Evolutionary conservation across 108 stramenopile species (phyloP).

Genomic region (Aurantiochytrium sp.): DNA sequence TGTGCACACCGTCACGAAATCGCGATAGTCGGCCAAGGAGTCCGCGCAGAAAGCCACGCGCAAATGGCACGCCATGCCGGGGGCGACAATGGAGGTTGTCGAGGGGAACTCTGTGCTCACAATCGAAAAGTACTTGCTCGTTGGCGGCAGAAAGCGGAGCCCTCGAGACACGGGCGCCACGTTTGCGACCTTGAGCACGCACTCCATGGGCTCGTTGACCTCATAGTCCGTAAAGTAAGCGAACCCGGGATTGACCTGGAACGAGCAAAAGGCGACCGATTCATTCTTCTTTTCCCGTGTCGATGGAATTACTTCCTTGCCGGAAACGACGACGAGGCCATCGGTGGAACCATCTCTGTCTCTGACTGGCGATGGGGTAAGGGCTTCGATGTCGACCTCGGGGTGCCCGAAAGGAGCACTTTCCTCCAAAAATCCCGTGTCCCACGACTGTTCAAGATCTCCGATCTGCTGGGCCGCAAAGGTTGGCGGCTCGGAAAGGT

Average conservation of each 20-base stretch:
- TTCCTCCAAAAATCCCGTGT: not conserved
- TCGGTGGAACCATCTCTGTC: not conserved
- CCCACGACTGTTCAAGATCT: not conserved
- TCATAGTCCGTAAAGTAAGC: not conserved
- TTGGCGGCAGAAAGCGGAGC: slow-evolving; percentile 7
- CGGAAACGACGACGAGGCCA: too few relatives aligned
- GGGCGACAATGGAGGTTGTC: not conserved
- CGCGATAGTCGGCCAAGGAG: not conserved
- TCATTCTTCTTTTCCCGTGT: not conserved
- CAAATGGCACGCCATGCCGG: slow-evolving; percentile 2
- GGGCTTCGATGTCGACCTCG: not conserved
- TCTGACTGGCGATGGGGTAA: not conserved
- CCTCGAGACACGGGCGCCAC: not conserved
- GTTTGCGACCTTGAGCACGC: not conserved
- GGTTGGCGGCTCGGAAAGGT: slow-evolving; percentile 18
- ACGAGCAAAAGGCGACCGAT: not conserved
- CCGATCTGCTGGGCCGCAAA: not conserved
- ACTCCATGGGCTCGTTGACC: not conserved
- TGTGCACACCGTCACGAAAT: not conserved
- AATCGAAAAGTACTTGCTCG: slow-evolving; percentile 13
- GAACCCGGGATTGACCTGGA: not conserved
- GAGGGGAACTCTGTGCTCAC: not conserved
- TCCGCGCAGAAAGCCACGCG: not conserved
- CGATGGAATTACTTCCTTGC: not conserved
- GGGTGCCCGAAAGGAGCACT: not conserved